Base-by-base conservation (phyloP, 371 early-diverging fungal genomes). In the Fennellomyces sp. region DNA sequence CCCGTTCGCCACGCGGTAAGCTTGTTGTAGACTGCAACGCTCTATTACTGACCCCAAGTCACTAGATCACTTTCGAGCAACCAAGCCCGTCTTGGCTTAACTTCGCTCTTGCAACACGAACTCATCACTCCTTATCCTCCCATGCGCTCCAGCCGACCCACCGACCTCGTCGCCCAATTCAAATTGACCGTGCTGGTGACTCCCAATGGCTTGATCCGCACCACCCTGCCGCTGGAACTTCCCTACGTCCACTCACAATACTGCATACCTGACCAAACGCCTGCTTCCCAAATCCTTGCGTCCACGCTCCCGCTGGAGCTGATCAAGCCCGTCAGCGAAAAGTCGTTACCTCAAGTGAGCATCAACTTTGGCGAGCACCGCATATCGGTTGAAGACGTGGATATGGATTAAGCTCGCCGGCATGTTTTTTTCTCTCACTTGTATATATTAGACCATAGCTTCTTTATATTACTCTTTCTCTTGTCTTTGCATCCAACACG, bases 151-250 rank as follows among this genome's bases (percentile, higher is more conserved):
- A 82, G 51, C 75, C 66, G 58, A n/a, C 38, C 61, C 1, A 68
- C 76, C 25, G 94, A 86, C 61, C 60, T 81, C 28, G 89, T 93
- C 29, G 95, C 94, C 27, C 95, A 95, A 72, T 89, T 92, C 74
- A 90, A 92, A 78, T 83, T 91, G 63, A 96, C 97, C 2, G 92
- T 90, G 28, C 76, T 96, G 56, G 76, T 96, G 31, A 79, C 88
- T 51, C 81, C 92, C 30, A 84, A 78, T 51, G 96, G 93, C 29
- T 80, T 88, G 35, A 70, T 88, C 51, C 86, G 90, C 61, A 84
- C 90, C 56, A 94, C 93, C 6, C 70, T 73, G 26, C 48, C 80
- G 11, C 73, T 77, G 29, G 60, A 72, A 15, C 61, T 88, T 42
- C 91, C 93, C 38, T 93, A 82, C 70, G 88, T 92, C 26, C 90